Conservation (phyloP, 1,284 basidiomycete species). For the Puccinia novopanici region DNA sequence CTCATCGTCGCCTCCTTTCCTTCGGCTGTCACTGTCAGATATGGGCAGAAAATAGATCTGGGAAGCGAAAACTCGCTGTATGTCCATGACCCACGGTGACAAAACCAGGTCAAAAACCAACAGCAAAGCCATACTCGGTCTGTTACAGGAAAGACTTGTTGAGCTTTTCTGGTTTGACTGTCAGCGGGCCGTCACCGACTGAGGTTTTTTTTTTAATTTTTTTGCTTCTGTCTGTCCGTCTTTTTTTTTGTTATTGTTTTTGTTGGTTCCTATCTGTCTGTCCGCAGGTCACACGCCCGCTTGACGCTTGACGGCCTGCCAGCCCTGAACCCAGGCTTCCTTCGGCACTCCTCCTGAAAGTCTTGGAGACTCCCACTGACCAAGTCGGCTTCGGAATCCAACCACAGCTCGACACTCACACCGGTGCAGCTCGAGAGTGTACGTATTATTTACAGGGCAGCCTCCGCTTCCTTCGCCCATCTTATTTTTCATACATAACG, state of each 20-base stretch:
- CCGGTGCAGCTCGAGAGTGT: background rate
- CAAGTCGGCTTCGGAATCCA: slow-evolving; percentile 21
- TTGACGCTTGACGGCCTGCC: slow-evolving; percentile 26
- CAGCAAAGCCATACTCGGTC: background rate
- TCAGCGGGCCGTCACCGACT: slow-evolving; percentile 5
- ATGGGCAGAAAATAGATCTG: background rate
- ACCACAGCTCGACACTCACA: slow-evolving; percentile 8
- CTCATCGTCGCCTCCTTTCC: slow-evolving; percentile 10
- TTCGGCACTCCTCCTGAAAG: background rate
- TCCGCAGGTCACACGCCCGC: slow-evolving; percentile 24
- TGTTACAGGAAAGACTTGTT: no score
- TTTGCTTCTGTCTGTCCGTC: background rate
- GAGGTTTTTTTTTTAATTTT: background rate
- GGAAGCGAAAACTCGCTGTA: background rate
- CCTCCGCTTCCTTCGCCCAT: slow-evolving; percentile 1
- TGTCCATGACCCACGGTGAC: background rate
- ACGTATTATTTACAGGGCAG: slow-evolving; percentile 6
- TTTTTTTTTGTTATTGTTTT: background rate
- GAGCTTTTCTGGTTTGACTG: background rate
- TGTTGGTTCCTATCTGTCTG: slow-evolving; percentile 22
- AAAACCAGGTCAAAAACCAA: background rate
- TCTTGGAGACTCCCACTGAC: background rate
- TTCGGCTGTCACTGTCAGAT: slow-evolving; percentile 30
- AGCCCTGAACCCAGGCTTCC: slow-evolving; percentile 22
- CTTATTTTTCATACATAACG: no score